These are phyloP conservation scores for Pestalotiopsis sp. DNA, from an alignment of 2,329 filamentous ascomycete genomes.

Conservation along the genomic window DNA sequence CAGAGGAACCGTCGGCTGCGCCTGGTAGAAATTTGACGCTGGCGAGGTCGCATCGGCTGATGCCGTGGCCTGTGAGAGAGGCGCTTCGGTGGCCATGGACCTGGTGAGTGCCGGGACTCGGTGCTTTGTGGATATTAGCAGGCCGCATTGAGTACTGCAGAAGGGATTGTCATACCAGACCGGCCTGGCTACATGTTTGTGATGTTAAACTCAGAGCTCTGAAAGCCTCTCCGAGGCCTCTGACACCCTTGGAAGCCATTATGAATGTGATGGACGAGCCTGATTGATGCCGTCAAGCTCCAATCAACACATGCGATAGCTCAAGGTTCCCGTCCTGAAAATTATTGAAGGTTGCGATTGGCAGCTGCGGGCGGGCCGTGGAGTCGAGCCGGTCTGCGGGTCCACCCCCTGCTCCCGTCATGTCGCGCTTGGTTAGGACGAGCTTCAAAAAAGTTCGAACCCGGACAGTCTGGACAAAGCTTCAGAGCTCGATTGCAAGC, in stretches of 20 bases:
- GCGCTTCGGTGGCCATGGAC: constrained; percentile 59
- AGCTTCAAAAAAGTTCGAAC: constrained; percentile 16
- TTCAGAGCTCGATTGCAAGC: constrained; percentile 9
- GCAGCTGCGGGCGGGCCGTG: constrained; percentile 7
- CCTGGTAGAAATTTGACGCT: constrained; percentile 40
- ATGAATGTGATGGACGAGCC: constrained; percentile 9
- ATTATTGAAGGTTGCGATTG: constrained; percentile 23
- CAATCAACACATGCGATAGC: background rate
- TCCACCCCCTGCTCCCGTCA: background rate
- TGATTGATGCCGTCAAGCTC: constrained; percentile 1
- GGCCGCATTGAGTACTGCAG: background rate
- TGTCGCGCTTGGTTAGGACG: constrained; percentile 9
- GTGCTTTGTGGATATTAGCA: constrained; percentile 22
- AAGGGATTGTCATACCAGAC: constrained; percentile 28
- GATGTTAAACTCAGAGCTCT: constrained; percentile 50
- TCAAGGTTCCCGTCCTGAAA: constrained; percentile 24
- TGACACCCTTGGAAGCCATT: constrained; percentile 53
- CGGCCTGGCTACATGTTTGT: constrained; percentile 40
- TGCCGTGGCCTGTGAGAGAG: constrained; percentile 40
- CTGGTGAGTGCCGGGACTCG: constrained; percentile 45
- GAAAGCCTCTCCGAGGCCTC: constrained; percentile 57
- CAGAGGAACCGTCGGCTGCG: constrained; percentile 69
- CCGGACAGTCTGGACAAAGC: background rate
- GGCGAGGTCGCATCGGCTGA: constrained; percentile 38
- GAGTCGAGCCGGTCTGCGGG: background rate